Conservation (phyloP, 2,329 filamentous ascomycete species). For the Neobulgaria alba region DNA sequence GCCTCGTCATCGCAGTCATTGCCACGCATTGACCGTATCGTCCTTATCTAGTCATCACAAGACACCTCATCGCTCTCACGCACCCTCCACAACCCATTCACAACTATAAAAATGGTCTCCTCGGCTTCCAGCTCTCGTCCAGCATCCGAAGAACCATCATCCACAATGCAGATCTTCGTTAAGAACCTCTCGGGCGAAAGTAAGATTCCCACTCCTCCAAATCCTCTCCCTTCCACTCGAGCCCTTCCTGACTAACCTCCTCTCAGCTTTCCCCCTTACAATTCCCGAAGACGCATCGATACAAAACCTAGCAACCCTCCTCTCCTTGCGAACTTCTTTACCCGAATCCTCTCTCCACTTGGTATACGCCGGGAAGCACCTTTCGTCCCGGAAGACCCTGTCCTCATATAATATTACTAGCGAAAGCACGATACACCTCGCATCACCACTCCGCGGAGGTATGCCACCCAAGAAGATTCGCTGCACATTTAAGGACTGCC, state of each 20-base stretch:
- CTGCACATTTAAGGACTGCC: constrained; percentile 86
- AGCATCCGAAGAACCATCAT: constrained; percentile 35
- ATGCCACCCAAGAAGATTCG: constrained; percentile 71
- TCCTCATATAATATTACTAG: constrained; percentile 38
- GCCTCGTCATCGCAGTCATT: constrained; percentile 6
- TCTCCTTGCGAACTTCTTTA: constrained; percentile 48
- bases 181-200: constrained; percentile 50
- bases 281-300: constrained; percentile 45
- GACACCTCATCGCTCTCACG: constrained; percentile 6
- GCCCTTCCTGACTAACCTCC: constrained; percentile 17
- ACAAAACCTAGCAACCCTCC: constrained; percentile 44
- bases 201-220: constrained; percentile 30
- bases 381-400: constrained; percentile 35
- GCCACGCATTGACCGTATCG: constrained; percentile 8
- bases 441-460: constrained; percentile 43
- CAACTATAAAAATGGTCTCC: constrained; percentile 19
- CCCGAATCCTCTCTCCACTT: constrained; percentile 43
- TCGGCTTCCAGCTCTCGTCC: constrained; percentile 24
- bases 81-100: neutral
- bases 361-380: constrained; percentile 49
- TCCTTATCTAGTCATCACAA: constrained; percentile 8
- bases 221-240: constrained; percentile 5
- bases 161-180: constrained; percentile 53
- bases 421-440: constrained; percentile 44
- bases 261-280: constrained; percentile 45